phyloP scores from a whole-genome alignment of 306 rosid genomes.

The Sicyos baderoa region DNA sequence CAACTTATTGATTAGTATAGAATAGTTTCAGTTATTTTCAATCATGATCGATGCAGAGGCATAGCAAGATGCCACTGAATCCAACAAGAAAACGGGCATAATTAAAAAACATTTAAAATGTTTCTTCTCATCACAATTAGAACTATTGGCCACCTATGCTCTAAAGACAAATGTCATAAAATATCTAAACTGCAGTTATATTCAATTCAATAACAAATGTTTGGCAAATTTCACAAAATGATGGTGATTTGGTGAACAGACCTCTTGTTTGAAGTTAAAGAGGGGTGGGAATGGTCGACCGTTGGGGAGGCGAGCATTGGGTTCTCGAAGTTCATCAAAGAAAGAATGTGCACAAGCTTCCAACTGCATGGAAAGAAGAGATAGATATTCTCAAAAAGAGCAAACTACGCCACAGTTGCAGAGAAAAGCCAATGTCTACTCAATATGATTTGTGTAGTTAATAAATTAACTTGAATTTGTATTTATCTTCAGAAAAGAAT shows the following conservation, averaged over 20 bases:
- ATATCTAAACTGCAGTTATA: too few relatives aligned
- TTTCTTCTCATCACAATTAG: neutral
- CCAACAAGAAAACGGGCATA: neutral
- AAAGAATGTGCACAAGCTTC: conserved; percentile 95
- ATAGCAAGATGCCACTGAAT: neutral
- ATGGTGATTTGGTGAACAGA: conserved; percentile 28
- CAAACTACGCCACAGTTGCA: neutral
- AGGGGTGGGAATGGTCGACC: conserved; percentile 78
- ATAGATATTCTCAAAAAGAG: neutral
- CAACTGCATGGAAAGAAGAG: conserved; percentile 47
- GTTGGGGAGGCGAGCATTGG: conserved; percentile 76
- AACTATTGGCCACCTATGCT: neutral
- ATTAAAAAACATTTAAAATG: neutral
- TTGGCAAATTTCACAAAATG: conserved; percentile 7
- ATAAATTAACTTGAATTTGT: neutral
- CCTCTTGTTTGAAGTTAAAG: conserved; percentile 90
- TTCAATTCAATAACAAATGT: neutral
- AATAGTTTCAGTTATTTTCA: neutral
- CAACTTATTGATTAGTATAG: neutral
- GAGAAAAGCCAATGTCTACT: conserved; percentile 1
- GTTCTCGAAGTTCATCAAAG: conserved; percentile 86
- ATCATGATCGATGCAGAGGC: conserved; percentile 1
- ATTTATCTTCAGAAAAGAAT: neutral
- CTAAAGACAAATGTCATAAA: neutral
- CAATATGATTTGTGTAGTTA: neutral